Evolutionary conservation across 2,329 filamentous ascomycete genomes (phyloP), one percentile per base, ranked within the genome.

Genomic region (Aspergillus clavatus): DNA sequence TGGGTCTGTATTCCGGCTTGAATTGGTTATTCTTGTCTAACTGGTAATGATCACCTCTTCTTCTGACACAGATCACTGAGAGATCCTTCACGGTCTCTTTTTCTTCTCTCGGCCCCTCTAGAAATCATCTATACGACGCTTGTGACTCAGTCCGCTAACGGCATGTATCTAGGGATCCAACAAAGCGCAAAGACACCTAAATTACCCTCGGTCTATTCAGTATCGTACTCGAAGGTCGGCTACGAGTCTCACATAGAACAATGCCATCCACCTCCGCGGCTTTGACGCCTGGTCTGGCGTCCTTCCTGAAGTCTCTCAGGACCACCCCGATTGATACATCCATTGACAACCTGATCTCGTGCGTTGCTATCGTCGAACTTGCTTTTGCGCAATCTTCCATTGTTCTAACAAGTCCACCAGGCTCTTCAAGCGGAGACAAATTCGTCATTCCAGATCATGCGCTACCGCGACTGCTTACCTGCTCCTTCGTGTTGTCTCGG

Each of bases 401-500:
- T 31, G 40, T 46, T 45, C 57, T 57, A 45, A 59, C 47, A 46
- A 45, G 38, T 24, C 12, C 35, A 18, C 21, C 57, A 93, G 88
- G 42, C 82, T 96, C 16, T 79, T 98, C 54, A 96, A 95, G 70
- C 79, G 90, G 65, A 79, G 90, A 58, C 91, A 97, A 65, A 95
- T 98, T 61, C 82, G 81, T 50, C 88, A 88, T 54, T 88, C 90
- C 38, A 83, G 93, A 67, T 82, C 87, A 66, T 96, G 90, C 70
- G 93, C 93, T 46, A 82, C 93, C 47, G 90, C 90, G 50, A 97
- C 91, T 2, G 87, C 90, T 18, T 86, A 94, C 58, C 82, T 97
- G 22, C 82, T 98, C 35, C 80, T 89, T 41, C 86, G 88, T 50
- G 87, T 96, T 18, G 87, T 98, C 41, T 87, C 87, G 26, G 83